Evolutionary conservation across 805 yeast species (phyloP).

Genomic region (Cephaloascus fragrans): DNA sequence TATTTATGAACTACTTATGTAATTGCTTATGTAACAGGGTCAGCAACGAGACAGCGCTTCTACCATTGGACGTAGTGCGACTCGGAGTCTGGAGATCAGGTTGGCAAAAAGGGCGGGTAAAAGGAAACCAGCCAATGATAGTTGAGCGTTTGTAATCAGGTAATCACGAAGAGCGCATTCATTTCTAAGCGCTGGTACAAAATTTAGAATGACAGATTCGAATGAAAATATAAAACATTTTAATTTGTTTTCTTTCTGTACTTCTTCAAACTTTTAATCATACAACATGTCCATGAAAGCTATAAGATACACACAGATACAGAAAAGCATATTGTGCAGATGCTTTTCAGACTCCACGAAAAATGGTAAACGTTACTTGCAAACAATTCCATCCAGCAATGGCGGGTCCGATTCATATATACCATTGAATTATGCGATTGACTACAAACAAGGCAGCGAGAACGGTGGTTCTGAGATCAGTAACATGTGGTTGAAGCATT

Average conservation of each 20-base stretch:
- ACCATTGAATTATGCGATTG: constrained; percentile 1
- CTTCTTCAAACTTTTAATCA: too few species aligned
- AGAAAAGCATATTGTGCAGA: background rate
- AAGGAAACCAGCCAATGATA: background rate
- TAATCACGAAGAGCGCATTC: background rate
- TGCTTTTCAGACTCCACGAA: background rate
- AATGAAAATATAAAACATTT: too few species aligned
- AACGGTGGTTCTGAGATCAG: background rate
- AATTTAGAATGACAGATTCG: too few species aligned
- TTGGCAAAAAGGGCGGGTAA: background rate
- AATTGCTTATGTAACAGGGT: too few species aligned
- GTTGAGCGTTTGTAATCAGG: background rate
- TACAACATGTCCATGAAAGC: background rate
- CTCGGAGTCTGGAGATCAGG: background rate
- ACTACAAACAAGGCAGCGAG: background rate
- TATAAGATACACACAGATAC: background rate
- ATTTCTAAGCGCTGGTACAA: too few species aligned
- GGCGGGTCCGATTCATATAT: background rate
- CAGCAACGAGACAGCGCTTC: too few species aligned
- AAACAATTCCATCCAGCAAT: constrained; percentile 13
- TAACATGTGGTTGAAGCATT: constrained; percentile 13
- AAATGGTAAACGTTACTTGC: constrained; percentile 13
- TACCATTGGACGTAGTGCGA: background rate
- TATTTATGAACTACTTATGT: too few species aligned
- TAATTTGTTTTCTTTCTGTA: too few species aligned